Conservation (phyloP, 2,329 filamentous ascomycete species). For the Talaromyces marneffei region DNA sequence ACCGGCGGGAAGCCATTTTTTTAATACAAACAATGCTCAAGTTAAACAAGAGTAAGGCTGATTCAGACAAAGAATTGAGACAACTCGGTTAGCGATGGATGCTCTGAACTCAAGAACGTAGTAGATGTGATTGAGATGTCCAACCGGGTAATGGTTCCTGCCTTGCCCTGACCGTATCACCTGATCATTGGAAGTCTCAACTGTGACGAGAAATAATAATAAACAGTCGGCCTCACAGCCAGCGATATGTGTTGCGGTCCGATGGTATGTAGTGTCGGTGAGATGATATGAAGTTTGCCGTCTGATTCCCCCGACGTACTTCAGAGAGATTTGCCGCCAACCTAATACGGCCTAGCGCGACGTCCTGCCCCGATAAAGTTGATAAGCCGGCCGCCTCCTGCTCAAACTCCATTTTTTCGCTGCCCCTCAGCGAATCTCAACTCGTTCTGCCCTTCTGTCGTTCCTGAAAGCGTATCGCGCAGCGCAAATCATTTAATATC, state of each 20-base stretch:
- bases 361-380: slow-evolving; percentile 22
- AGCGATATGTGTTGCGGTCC: neutral
- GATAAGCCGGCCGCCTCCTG: slow-evolving; percentile 12
- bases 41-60: slow-evolving; percentile 4
- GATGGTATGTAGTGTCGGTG: neutral
- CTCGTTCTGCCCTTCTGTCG: neutral
- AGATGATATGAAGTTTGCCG: neutral
- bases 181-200: slow-evolving; percentile 9
- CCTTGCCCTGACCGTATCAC: slow-evolving; percentile 24
- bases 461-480: neutral
- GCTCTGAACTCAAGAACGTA: slow-evolving; percentile 22
- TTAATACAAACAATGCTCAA: slow-evolving; percentile 11
- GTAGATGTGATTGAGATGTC: slow-evolving; percentile 35
- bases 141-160: slow-evolving; percentile 36
- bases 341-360: slow-evolving; percentile 3
- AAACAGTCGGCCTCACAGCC: no score
- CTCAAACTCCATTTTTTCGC: slow-evolving; percentile 16
- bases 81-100: slow-evolving; percentile 32
- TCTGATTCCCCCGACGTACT: no score
- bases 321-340: neutral
- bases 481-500: neutral
- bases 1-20: slow-evolving; percentile 46
- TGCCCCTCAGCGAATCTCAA: slow-evolving; percentile 16
- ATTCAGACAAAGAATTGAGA: slow-evolving; percentile 9
- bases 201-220: neutral